Base-by-base conservation (phyloP, 495 filamentous ascomycete species). In the Penicillium roqueforti region DNA sequence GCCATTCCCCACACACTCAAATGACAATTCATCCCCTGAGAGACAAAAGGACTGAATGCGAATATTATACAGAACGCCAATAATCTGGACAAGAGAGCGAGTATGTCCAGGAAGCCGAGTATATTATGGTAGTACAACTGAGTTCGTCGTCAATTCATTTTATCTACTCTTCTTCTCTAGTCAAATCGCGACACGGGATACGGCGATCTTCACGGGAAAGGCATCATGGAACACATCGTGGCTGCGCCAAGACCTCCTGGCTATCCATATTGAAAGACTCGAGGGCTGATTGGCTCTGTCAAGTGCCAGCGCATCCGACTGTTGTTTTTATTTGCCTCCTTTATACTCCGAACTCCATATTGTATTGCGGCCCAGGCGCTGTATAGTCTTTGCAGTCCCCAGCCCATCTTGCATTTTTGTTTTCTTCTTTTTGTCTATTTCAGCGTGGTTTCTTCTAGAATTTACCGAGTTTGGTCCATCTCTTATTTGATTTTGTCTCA, bases 171-270 rank as follows among this genome's bases (percentile, higher is more conserved):
- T n/a, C 1, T 7, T 32, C 4, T 31, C 25, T 2, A 31, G 28
- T 18, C 28, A 29, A 46, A 16, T 13, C 26, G 26, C 28, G 10
- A 47, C 36, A 7, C 48, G 25, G 29, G 22, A 13, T 16, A 29
- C 37, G n/a, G n/a, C n/a, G 48, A 51, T 51, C 48, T 28, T 39
- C 36, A 38, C 25, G n/a, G 32, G 4, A 19, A 20, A 31, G 18
- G 44, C 34, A 50, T 38, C 32, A 19, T 39, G 37, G 18, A 13
- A 29, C 6, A 29, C n/a, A 47, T 40, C n/a, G 26, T 53, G 48
- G 43, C 28, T 60, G 25, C 22, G 60, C 56, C 56, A 62, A 59
- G 60, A 49, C 56, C 59, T 57, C 40, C 53, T 56, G 47, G 51
- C 39, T 51, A 32, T 41, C 5, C 25, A 41, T 34, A 16, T 36